phyloP scores from a whole-genome alignment of 768 basidiomycete genomes.

The Pisolithus albus region DNA sequence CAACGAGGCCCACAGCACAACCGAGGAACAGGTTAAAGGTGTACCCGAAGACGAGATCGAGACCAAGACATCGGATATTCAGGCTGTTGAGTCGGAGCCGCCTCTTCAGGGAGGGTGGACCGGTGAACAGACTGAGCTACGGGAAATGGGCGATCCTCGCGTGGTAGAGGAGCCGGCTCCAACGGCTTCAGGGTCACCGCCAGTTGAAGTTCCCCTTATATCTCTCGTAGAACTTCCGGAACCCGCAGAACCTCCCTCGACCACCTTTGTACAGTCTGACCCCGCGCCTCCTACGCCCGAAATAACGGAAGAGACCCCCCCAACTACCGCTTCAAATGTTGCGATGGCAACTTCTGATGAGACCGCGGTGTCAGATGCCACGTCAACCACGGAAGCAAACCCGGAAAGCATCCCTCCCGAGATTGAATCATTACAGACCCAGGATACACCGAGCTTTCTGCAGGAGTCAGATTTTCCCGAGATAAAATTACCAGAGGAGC shows the following conservation, averaged over 20 bases:
- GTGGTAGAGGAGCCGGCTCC: constrained; percentile 13
- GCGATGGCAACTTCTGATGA: not conserved
- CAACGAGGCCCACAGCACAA: constrained; percentile 36
- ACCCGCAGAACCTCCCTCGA: not conserved
- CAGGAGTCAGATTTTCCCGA: not conserved
- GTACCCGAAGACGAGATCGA: constrained; percentile 4
- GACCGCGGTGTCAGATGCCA: not conserved
- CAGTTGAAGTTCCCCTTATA: constrained; percentile 21
- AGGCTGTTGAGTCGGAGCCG: constrained; percentile 8
- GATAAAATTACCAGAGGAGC: not conserved
- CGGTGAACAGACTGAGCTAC: constrained; percentile 13
- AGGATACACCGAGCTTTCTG: not conserved
- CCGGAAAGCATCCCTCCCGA: not conserved
- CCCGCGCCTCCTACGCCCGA: not conserved
- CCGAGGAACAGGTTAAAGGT: constrained; percentile 32
- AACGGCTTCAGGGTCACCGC: constrained; percentile 19
- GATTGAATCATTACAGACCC: not conserved
- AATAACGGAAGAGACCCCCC: not conserved
- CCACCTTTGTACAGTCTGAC: not conserved
- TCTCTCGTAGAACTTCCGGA: constrained; percentile 16
- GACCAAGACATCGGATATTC: constrained; percentile 5
- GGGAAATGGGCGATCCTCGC: constrained; percentile 18
- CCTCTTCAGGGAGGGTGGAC: constrained; percentile 6
- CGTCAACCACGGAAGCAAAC: not conserved
- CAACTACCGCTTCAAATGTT: not conserved